Conservation (phyloP, 2,329 filamentous ascomycete species). For the Ascomycota sp. region DNA sequence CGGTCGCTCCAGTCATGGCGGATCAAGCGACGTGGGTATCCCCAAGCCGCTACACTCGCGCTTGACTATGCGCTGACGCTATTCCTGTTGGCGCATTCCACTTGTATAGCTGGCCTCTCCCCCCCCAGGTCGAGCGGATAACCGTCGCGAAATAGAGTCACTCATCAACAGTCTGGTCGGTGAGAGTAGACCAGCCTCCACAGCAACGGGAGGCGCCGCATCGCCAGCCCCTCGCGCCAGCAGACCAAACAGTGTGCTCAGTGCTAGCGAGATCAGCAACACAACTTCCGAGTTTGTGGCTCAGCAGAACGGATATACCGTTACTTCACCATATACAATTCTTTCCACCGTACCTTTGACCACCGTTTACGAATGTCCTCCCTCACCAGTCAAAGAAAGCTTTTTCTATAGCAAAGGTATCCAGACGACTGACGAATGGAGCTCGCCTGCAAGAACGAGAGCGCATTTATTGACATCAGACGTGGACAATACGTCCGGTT, state of each 20-base stretch:
- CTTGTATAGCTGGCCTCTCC: slow-evolving; percentile 37
- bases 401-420: slow-evolving; percentile 96
- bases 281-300: slow-evolving; percentile 43
- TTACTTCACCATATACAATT: slow-evolving; percentile 35
- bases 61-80: not conserved
- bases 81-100: too few relatives aligned
- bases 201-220: slow-evolving; percentile 38
- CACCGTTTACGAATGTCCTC: slow-evolving; percentile 63
- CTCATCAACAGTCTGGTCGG: slow-evolving; percentile 71
- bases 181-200: slow-evolving; percentile 52
- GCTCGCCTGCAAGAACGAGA: slow-evolving; percentile 27
- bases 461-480: slow-evolving; percentile 29
- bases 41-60: not conserved
- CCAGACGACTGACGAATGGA: slow-evolving; percentile 68
- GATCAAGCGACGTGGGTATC: slow-evolving; percentile 47
- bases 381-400: slow-evolving; percentile 58
- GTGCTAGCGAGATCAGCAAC: slow-evolving; percentile 60
- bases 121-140: slow-evolving; percentile 46
- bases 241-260: slow-evolving; percentile 71
- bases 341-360: slow-evolving; percentile 54
- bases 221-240: slow-evolving; percentile 53
- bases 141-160: slow-evolving; percentile 59
- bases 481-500: slow-evolving; percentile 34
- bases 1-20: slow-evolving; percentile 47
- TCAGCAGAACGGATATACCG: slow-evolving; percentile 20